Base-by-base conservation (phyloP, 805 yeast species). In the Pichia eremophila region DNA sequence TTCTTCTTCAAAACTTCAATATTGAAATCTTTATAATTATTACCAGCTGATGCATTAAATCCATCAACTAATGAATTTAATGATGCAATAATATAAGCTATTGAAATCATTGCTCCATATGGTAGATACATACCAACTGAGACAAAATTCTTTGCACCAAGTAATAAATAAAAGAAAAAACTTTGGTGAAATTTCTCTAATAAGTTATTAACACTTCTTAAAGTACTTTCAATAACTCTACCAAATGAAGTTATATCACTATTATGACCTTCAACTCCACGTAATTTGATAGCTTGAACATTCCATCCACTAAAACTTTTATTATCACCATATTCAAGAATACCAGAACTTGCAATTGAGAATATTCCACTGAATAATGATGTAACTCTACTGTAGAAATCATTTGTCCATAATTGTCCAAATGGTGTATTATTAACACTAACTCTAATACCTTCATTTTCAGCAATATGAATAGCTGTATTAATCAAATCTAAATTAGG, bases 301-400 rank as follows among this genome's bases (percentile, higher is more conserved):
- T 95, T 83, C 95, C 96, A 93, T 5, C 98, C 97, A 46, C 93
- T 83, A 60, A 91, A 93, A 14, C 91, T 88, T 61, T 91, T 97
- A 56, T 89, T 80, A n/a, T 93, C 86, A 39, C 81, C 73, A 35
- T 62, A 62, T 5, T 54, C 52, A 11, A 57, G 27, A 8, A 85
- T 63, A 1, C 98, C 98, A 0, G 95, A 74, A 7, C 79, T 58
- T 5, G 90, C 78, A 58, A 86, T 77, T 42, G 76, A 75, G 47
- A 74, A 64, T n/a, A 93, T 75, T 0, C 96, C 93, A 36, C 72
- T 68, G 15, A 77, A 49, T 45, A 93, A 60, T 0, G 83, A 77
- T 28, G 68, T 68, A 36, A 85, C 67, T 48, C 97, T 71, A 14
- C 77, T 62, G 56, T 63, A 64, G 58, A 79, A 84, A 38, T 72